Evolutionary conservation across 495 filamentous ascomycete genomes (phyloP), one percentile per base, ranked within the genome.

Genomic region (Bathelium albidoporum): DNA sequence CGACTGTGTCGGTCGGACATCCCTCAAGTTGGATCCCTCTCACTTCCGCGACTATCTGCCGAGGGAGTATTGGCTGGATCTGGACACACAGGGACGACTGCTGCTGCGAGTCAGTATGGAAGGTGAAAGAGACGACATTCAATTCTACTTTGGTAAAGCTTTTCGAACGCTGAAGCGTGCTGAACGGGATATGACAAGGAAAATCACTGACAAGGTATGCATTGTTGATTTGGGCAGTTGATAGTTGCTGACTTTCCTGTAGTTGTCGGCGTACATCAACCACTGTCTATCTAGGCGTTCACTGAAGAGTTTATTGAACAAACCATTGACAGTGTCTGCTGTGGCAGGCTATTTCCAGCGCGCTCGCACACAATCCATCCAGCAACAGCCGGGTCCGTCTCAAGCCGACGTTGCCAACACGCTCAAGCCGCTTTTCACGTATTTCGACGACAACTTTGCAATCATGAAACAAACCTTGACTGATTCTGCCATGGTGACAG

Each of bases 381-480:
- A 28, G 24, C 49, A 55, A 29, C 49, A 55, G 12, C 80, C 84
- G 29, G 79, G 80, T 1, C 76, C 90, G 5, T 87, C 88, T 0
- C 79, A 84, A 32, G 79, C 78, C 0, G 91, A 97, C 44, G 81
- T 96, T 44, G 86, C 88, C 66, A 87, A 86, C 65, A 91, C 90
- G 2, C 76, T 99, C 11, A 86, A 86, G 63, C 90, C 92, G 2
- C 81, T 99, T n/a, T 95, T 97, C 68, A 84, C 85, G 61, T 99
- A 99, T 73, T 97, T 99, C 71, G 90, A 97, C 71, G 95, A 97
- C 72, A 99, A 99, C 70, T 99, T 99, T 70, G 92, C 91, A 41
- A 97, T 96, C 71, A 94, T 99, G 90, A 96, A 97, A 75, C 85
- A 91, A 73, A 96, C 92, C 0, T 80, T 99, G 32, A 97, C 95